Evolutionary conservation across 1,139 yeast genomes (phyloP), one percentile per base, ranked within the genome.

Genomic region (Hyphopichia buzzinii): DNA sequence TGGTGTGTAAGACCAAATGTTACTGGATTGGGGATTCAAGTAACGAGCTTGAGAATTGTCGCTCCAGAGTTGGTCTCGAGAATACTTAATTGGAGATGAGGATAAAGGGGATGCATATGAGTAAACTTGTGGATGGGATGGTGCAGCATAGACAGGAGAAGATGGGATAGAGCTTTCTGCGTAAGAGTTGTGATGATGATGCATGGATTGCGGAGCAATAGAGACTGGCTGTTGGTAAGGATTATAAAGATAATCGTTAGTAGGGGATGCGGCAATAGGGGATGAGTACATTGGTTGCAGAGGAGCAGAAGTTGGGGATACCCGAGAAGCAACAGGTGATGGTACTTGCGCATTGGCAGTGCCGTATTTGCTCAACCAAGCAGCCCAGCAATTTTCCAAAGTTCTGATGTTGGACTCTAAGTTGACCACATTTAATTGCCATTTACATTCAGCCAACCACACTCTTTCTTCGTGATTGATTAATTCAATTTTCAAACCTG

Each of bases 401-500:
- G 73, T 67, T 28, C 55, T 43, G 37, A 71, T 67, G 45, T 71
- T 70, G 27, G 56, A 47, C 45, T 64, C 72, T 41, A 64, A 69
- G 35, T 59, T 59, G 23, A 67, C 73, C 7, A 68, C 74, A 42
- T 70, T 74, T 40, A 77, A 60, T 43, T 64, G 65, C 78, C 80
- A 77, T 39, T 63, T 62, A 24, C 64, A 55, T 34, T 67, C 74
- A 12, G 51, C 53, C 36, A 92, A 72, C 97, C 97, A 92, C 34
- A 67, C 70, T 40, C 76, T 75, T 65, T 92, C 98, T 45, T 78
- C 67, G 17, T 60, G 55, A 51, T 90, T 88, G 43, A 92, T 70
- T 27, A 72, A 64, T 3, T 52, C 52, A 37, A 87, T 71, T 12
- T 77, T 65, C 44, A 92, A 73, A 17, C 95, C 95, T 11, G 97